Percentiles rank a stretch among this genome's conserved stretches.
phyloP scores from a whole-genome alignment of 2,329 filamentous ascomycete genomes.

The Helminthosporium solani region DNA sequence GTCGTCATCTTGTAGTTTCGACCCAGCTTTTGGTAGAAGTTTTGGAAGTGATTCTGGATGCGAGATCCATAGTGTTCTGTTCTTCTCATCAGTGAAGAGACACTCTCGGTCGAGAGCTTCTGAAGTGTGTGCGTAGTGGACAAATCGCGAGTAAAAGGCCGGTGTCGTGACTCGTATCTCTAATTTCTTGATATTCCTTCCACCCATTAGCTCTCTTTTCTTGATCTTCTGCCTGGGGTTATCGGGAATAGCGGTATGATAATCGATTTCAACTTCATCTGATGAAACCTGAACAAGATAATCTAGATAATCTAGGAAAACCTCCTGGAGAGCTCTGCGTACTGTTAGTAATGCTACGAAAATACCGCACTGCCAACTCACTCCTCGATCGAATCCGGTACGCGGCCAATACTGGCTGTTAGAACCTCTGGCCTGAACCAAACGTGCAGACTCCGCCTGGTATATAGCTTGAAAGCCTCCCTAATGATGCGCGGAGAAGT shows the following conservation, averaged over 20 bases:
- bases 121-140: slow-evolving; percentile 62
- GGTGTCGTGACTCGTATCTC: slow-evolving; percentile 64
- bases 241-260: slow-evolving; percentile 53
- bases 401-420: slow-evolving; percentile 56
- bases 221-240: slow-evolving; percentile 17
- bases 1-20: slow-evolving; percentile 43
- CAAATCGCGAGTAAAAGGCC: slow-evolving; percentile 66
- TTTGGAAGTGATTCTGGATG: slow-evolving; percentile 52
- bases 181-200: slow-evolving; percentile 41
- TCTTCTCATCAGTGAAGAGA: slow-evolving; percentile 53
- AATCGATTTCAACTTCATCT: slow-evolving; percentile 53
- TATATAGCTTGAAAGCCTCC: slow-evolving; percentile 61
- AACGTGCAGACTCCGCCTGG: slow-evolving; percentile 59
- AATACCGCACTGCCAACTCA: slow-evolving; percentile 16
- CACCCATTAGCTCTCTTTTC: slow-evolving; percentile 20
- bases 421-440: slow-evolving; percentile 66
- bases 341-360: slow-evolving; percentile 9
- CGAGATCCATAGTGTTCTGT: slow-evolving; percentile 59
- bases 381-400: slow-evolving; percentile 54
- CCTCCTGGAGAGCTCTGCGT: slow-evolving; percentile 35
- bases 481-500: slow-evolving; percentile 66
- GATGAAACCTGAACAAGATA: slow-evolving; percentile 52
- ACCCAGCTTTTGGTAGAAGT: slow-evolving; percentile 17
- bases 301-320: slow-evolving; percentile 44
- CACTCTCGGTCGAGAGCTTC: slow-evolving; percentile 64